Evolutionary conservation across 2,329 filamentous ascomycete species (phyloP).

Genomic region (Neospermospora avenae): DNA sequence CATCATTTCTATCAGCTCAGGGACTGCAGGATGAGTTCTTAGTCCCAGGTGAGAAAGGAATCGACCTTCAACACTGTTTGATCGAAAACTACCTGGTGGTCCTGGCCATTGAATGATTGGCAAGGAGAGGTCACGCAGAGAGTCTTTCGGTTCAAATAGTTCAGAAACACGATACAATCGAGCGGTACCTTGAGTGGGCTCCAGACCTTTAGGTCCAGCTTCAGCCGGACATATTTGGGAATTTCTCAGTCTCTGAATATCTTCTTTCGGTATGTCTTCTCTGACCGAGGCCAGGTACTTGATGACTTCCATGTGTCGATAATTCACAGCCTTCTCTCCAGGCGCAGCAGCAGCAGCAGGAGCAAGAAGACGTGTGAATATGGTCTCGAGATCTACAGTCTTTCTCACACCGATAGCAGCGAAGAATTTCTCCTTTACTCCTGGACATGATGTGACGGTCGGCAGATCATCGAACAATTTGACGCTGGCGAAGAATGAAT

Average conservation of each 20-base stretch:
- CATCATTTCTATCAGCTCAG: slow-evolving; percentile 77
- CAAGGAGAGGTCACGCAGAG: slow-evolving; percentile 65
- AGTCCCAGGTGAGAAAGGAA: slow-evolving; percentile 75
- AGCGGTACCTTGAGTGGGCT: slow-evolving; percentile 49
- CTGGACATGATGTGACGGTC: slow-evolving; percentile 69
- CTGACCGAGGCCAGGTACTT: slow-evolving; percentile 89
- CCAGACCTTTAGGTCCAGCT: slow-evolving; percentile 51
- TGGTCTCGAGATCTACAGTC: slow-evolving; percentile 89
- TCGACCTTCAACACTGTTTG: slow-evolving; percentile 65
- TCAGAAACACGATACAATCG: slow-evolving; percentile 70
- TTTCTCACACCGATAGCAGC: slow-evolving; percentile 83
- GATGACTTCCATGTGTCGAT: slow-evolving; percentile 93
- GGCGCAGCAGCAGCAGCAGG: slow-evolving; percentile 48
- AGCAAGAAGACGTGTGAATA: slow-evolving; percentile 80
- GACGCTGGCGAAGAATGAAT: slow-evolving; percentile 91
- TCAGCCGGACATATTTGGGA: slow-evolving; percentile 83
- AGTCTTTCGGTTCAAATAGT: slow-evolving; percentile 74
- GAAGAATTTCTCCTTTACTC: slow-evolving; percentile 89
- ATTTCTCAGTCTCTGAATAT: slow-evolving; percentile 73
- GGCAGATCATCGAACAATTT: slow-evolving; percentile 94
- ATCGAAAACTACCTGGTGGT: slow-evolving; percentile 56
- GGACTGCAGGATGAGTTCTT: slow-evolving; percentile 64
- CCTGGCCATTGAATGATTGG: slow-evolving; percentile 82
- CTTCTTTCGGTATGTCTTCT: slow-evolving; percentile 79
- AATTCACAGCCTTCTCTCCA: slow-evolving; percentile 52